phyloP scores from a whole-genome alignment of 2,329 filamentous ascomycete genomes.

The Epichloe glyceriae region DNA sequence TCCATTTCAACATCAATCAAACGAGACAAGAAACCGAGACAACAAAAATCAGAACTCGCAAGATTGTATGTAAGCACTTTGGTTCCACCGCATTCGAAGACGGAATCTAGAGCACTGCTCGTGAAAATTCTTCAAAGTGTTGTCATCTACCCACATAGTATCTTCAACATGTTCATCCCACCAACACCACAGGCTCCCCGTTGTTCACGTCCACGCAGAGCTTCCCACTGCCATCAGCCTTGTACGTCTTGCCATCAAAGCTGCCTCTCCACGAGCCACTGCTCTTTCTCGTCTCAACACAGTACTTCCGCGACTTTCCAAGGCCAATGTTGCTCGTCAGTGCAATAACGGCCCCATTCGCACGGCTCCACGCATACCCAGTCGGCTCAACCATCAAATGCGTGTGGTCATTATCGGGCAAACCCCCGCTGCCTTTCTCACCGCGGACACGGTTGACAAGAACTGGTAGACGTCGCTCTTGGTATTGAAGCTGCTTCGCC shows the following conservation, averaged over 20 bases:
- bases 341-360: slow-evolving; percentile 29
- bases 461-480: slow-evolving; percentile 34
- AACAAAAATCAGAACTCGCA: too few relatives aligned
- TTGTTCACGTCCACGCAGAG: slow-evolving; percentile 28
- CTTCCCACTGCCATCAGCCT: slow-evolving; percentile 25
- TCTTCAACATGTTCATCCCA: not conserved
- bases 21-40: too few relatives aligned
- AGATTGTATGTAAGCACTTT: too few relatives aligned
- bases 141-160: not conserved
- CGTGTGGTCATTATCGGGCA: slow-evolving; percentile 29
- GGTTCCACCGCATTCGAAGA: too few relatives aligned
- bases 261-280: slow-evolving; percentile 28
- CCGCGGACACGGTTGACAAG: slow-evolving; percentile 26
- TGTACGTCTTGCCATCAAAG: slow-evolving; percentile 22
- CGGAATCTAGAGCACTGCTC: too few relatives aligned
- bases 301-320: slow-evolving; percentile 24
- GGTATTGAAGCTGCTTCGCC: slow-evolving; percentile 38
- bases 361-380: slow-evolving; percentile 33
- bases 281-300: slow-evolving; percentile 26
- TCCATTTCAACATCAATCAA: too few relatives aligned
- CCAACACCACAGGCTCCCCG: slow-evolving; percentile 27
- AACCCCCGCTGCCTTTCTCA: slow-evolving; percentile 32
- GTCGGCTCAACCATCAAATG: slow-evolving; percentile 28
- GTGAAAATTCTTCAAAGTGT: too few relatives aligned
- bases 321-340: slow-evolving; percentile 31